Base-by-base conservation (phyloP, 495 filamentous ascomycete species). In the Hyaloscypha hepaticicola region DNA sequence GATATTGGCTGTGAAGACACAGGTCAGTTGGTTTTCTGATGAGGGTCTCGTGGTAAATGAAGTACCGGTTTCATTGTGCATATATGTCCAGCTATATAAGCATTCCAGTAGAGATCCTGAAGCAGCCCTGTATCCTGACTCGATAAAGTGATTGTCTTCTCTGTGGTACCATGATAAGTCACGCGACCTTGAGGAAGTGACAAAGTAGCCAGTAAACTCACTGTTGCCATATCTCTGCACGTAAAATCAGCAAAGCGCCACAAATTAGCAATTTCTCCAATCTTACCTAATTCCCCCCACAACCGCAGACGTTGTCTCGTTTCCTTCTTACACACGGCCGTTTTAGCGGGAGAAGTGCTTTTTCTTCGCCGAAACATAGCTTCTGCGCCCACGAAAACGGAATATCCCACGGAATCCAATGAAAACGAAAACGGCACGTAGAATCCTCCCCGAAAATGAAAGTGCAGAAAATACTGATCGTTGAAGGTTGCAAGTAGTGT, bases 1-100 rank as follows among this genome's bases (percentile, higher is more conserved):
- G 24, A 85, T 85, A 62, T 83, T 84, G 19, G 84, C 80, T 80
- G 31, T 56, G 25, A 48, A 45, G 1, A 4, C 9, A 19, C 38
- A 31, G 41, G 33, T 68, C 14, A 19, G 9, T 22, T 25, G n/a
- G 4, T 29, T 2, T 26, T 60, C 9, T 28, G 3, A 21, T 11
- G 33, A 11, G 19, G 49, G 38, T 4, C 12, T 45, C 38, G 12
- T 3, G 19, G 16, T 14, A 19, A 16, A n/a, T 9, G 11, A 22
- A 58, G 11, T 68, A 65, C 63, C 56, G 0, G 63, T 53, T 62
- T 83, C 80, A 64, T 82, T 83, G 62, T 83, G 81, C 5, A 80
- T 33, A 64, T 79, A 78, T 16, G 64, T 64, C 68, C 74, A 76
- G 60, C 76, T 80, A 21, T 51, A 50, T 5, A 82, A 63, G 50